Base-by-base conservation (phyloP, 2,329 filamentous ascomycete genomes). In the Diaporthe longicolla region DNA sequence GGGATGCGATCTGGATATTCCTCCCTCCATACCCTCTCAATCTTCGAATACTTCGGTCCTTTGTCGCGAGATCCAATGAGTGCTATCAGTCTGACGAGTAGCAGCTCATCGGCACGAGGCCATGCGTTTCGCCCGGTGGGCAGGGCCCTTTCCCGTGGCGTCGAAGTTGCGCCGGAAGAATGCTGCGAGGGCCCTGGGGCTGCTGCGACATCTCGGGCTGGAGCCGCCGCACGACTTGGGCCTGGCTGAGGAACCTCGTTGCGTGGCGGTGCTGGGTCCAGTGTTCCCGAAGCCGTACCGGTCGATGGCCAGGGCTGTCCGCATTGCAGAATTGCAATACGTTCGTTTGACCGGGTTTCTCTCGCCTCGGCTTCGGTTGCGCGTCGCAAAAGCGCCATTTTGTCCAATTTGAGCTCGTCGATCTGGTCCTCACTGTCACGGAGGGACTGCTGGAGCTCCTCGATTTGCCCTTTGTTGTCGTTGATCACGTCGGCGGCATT, bases 361-460 rank as follows among this genome's bases (percentile, higher is more conserved):
- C n/a, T 19, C 3, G 29, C 15, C 57, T 61, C 37, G 11, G 57
- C 57, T 15, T 61, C n/a, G 17, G 17, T 43, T 4, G 15, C 37
- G 2, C 37, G 57, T 19, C 5, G 13, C 13, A 43, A 5, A 1
- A 17, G 8, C 21, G 0, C 1, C n/a, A 1, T 3, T 1, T 43
- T 61, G 11, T 11, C n/a, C 7, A 43, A 10, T 4, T 1, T 3
- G 7, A 61, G 57, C 1, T 61, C 13, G 11, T 26, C n/a, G 35
- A 61, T 43, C 8, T 11, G 15, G 4, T 26, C 57, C 11, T 61
- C 7, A 3, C 9, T 43, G n/a, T 3, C 37, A 4, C 17, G 0
- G n/a, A 43, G 24, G 2, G n/a, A 24, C 1, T 26, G 10, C n/a
- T 10, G 21, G 6, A 61, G 57, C 6, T 61, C 57, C 57, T 43